Evolutionary conservation across 2,329 filamentous ascomycete genomes (phyloP).

Genomic region (Orbilia quercus): DNA sequence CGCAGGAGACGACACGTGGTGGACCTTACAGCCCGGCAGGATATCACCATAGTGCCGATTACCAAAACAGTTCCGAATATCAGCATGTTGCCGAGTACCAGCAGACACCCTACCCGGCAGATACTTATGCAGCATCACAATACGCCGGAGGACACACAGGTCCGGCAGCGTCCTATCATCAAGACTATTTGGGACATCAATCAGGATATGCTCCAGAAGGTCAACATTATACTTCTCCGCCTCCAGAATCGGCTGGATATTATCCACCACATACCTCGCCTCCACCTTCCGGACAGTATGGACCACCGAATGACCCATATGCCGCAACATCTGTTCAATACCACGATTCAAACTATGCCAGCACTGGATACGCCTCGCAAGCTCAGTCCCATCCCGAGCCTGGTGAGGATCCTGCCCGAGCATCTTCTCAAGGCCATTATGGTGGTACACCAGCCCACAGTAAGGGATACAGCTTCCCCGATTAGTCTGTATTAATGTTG

Average conservation of each 20-base stretch:
- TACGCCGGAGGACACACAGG: constrained; percentile 31
- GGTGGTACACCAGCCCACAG: constrained; percentile 27
- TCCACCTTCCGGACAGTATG: constrained; percentile 35
- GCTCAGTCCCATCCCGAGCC: constrained; percentile 29
- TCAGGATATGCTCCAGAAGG: constrained; percentile 28
- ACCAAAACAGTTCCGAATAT: constrained; percentile 42
- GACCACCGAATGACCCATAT: constrained; percentile 29
- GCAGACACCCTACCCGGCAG: constrained; percentile 34
- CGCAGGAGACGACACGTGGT: constrained; percentile 39
- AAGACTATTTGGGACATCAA: constrained; percentile 35
- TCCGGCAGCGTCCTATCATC: constrained; percentile 1
- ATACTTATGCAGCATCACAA: constrained; percentile 42
- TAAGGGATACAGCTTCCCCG: not conserved
- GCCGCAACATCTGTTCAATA: constrained; percentile 16
- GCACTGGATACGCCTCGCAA: constrained; percentile 34
- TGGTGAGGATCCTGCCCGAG: constrained; percentile 20
- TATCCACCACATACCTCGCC: constrained; percentile 40
- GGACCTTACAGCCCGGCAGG: constrained; percentile 30
- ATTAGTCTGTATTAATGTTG: constrained; percentile 1
- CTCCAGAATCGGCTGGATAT: constrained; percentile 33
- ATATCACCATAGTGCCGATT: constrained; percentile 39
- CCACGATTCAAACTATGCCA: constrained; percentile 29
- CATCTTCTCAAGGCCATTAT: constrained; percentile 29
- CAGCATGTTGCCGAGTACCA: constrained; percentile 38
- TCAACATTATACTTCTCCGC: constrained; percentile 29